A percentile compares a stretch with the other conserved stretches of the same genome.
phyloP scores from a whole-genome alignment of 345 rosid species.

The Limnanthes douglasii region DNA sequence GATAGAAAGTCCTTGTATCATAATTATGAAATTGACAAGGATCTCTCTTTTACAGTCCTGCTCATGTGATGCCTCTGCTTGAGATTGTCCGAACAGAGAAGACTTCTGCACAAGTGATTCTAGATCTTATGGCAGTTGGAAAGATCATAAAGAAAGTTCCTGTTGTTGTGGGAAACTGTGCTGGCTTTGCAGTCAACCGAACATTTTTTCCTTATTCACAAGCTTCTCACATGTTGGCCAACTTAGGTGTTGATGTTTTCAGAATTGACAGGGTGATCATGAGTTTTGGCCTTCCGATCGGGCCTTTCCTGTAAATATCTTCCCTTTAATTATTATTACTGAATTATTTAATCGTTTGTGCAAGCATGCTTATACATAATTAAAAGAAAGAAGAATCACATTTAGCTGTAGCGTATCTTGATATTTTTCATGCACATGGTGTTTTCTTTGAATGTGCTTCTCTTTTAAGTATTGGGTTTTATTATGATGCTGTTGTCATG shows the following conservation, averaged over 20 bases:
- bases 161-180: slow-evolving; percentile 91
- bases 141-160: slow-evolving; percentile 85
- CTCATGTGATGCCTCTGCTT: slow-evolving; percentile 91
- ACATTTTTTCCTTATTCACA: slow-evolving; percentile 82
- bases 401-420: too few species aligned
- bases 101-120: slow-evolving; percentile 78
- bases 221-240: slow-evolving; percentile 50
- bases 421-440: too few species aligned
- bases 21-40: too few species aligned
- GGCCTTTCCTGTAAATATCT: slow-evolving; percentile 83
- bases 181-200: slow-evolving; percentile 89
- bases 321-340: slow-evolving; percentile 8
- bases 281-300: slow-evolving; percentile 84
- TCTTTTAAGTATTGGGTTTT: too few species aligned
- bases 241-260: slow-evolving; percentile 83
- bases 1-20: too few species aligned
- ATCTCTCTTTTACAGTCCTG: slow-evolving; percentile 51
- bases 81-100: slow-evolving; percentile 79
- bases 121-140: slow-evolving; percentile 84
- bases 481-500: too few species aligned
- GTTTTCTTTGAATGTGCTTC: too few species aligned
- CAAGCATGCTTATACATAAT: not conserved
- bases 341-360: not conserved
- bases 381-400: too few species aligned
- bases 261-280: slow-evolving; percentile 65